Conservation (phyloP, 176 grass and related monocot genomes). For the Saccharum spontaneum region DNA sequence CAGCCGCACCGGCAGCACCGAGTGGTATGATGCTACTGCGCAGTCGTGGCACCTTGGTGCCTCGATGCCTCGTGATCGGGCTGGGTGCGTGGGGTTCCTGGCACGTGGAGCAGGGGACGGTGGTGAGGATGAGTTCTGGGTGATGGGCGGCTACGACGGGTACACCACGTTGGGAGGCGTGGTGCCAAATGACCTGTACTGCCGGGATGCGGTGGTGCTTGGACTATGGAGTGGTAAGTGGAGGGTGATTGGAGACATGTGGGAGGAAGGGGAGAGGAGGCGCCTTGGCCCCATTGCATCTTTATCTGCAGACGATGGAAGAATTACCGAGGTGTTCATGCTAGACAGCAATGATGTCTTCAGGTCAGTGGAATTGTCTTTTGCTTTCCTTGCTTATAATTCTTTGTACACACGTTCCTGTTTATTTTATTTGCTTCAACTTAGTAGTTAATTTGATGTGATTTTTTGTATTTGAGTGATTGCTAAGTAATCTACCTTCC, state of each 20-base stretch:
- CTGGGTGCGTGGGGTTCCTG: constrained; percentile 74
- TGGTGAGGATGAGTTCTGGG: constrained; percentile 85
- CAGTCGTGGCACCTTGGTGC: constrained; percentile 50
- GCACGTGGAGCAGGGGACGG: constrained; percentile 30
- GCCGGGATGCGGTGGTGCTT: constrained; percentile 69
- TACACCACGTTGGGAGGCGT: constrained; percentile 67
- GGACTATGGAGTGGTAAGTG: constrained; percentile 69
- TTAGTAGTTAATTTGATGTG: not conserved
- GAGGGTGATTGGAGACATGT: constrained; percentile 81
- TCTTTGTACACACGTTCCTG: not conserved
- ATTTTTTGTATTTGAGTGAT: not conserved
- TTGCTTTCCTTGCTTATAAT: not conserved
- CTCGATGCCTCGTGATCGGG: constrained; percentile 62
- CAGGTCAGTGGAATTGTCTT: constrained; percentile 51
- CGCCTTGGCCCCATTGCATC: constrained; percentile 57
- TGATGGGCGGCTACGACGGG: constrained; percentile 86
- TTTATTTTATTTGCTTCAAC: not conserved
- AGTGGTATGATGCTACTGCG: constrained; percentile 50
- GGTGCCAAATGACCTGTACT: constrained; percentile 72
- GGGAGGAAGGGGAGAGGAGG: constrained; percentile 70
- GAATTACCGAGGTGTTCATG: constrained; percentile 67
- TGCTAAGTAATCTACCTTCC: not conserved
- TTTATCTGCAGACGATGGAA: constrained; percentile 56
- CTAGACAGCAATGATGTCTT: constrained; percentile 60
- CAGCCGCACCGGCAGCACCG: constrained; percentile 63